Conservation (phyloP, 164 flowering plant genomes). For the Chimonanthus salicifolius region DNA sequence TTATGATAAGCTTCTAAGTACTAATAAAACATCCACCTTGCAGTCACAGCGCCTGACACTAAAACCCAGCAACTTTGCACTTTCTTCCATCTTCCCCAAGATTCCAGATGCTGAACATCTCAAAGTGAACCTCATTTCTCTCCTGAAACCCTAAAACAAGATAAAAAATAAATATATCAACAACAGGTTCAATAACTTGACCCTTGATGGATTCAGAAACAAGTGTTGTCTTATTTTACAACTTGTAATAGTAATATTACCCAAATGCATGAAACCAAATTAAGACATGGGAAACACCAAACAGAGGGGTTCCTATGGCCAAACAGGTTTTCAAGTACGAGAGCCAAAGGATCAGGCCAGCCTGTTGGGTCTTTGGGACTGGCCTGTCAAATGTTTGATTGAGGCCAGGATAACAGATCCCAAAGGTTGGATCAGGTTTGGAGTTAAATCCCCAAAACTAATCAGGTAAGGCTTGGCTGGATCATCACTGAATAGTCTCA, state of each 20-base stretch:
- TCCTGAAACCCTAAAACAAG: background rate
- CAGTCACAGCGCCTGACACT: conserved; percentile 7
- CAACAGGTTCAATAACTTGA: background rate
- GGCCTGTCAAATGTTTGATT: too few relatives aligned
- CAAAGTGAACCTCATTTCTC: conserved; percentile 12
- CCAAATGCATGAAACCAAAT: background rate
- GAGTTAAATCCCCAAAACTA: too few relatives aligned
- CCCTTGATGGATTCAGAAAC: background rate
- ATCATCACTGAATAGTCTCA: too few relatives aligned
- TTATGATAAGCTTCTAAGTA: background rate
- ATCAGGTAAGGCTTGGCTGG: too few relatives aligned
- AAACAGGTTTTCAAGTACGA: too few relatives aligned
- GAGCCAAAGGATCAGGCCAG: too few relatives aligned
- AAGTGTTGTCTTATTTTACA: background rate
- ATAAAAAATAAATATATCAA: background rate
- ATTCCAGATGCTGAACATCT: conserved; percentile 11
- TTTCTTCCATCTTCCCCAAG: conserved; percentile 12
- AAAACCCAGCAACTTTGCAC: conserved; percentile 10
- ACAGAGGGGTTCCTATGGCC: too few relatives aligned
- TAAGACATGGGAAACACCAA: background rate
- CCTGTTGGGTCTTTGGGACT: too few relatives aligned
- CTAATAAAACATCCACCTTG: conserved; percentile 5
- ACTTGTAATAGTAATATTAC: background rate
- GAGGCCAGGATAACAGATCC: too few relatives aligned
- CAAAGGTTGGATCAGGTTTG: too few relatives aligned